phyloP scores from a whole-genome alignment of 345 rosid genomes.

The Salix arbutifolia region DNA sequence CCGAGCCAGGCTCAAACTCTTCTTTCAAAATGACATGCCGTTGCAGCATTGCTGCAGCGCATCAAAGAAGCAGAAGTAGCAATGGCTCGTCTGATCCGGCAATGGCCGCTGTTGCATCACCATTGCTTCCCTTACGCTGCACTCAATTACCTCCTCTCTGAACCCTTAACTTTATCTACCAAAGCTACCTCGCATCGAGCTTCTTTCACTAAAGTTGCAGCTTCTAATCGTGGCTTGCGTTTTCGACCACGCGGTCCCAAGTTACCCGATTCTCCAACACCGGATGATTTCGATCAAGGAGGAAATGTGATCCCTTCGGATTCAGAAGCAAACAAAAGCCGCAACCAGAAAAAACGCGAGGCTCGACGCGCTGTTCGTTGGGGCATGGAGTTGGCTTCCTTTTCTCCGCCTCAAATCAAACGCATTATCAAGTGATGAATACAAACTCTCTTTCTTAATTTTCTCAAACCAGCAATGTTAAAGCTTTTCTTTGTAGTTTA shows the following conservation, averaged over 20 bases:
- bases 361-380: constrained; percentile 79
- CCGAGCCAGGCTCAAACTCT: background rate
- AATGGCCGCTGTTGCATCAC: constrained; percentile 27
- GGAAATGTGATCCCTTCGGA: constrained; percentile 37
- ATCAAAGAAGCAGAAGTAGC: background rate
- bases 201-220: constrained; percentile 19
- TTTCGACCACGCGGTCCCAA: constrained; percentile 31
- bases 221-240: constrained; percentile 32
- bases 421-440: constrained; percentile 53
- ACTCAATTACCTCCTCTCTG: constrained; percentile 7
- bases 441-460: background rate
- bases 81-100: constrained; percentile 53
- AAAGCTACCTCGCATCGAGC: constrained; percentile 5
- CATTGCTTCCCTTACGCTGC: constrained; percentile 10
- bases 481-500: background rate
- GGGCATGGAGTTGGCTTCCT: constrained; percentile 79
- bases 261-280: constrained; percentile 22
- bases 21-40: background rate
- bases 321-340: constrained; percentile 51
- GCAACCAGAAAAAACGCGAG: constrained; percentile 83
- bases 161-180: constrained; percentile 15
- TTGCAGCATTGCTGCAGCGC: background rate
- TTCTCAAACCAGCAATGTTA: background rate
- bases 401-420: constrained; percentile 65
- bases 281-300: constrained; percentile 18